Conservation (phyloP, 169 alveolate species). For the Plasmodium knowlesi region DNA sequence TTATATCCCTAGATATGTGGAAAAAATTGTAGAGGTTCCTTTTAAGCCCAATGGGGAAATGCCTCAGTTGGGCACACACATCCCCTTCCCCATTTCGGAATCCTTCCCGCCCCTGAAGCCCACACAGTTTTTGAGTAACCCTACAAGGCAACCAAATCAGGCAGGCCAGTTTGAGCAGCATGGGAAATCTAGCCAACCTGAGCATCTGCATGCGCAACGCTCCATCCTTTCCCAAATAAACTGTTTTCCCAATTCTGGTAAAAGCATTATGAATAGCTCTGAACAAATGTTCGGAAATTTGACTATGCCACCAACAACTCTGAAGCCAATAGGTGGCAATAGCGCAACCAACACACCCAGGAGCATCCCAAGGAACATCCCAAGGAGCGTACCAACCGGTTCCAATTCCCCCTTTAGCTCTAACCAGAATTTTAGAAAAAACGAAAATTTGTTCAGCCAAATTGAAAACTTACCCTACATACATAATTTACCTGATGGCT, state of each 20-base stretch:
- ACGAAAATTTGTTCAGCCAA: slow-evolving; percentile 29
- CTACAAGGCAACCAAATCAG: slow-evolving; percentile 45
- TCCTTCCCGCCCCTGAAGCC: slow-evolving; percentile 76
- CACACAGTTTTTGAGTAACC: slow-evolving; percentile 65
- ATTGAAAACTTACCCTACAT: slow-evolving; percentile 59
- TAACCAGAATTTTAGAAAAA: slow-evolving; percentile 4
- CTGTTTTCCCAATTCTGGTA: slow-evolving; percentile 2
- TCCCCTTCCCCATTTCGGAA: slow-evolving; percentile 71
- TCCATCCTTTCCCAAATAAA: slow-evolving; percentile 65
- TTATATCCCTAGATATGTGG: slow-evolving; percentile 89
- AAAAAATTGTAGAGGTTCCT: slow-evolving; percentile 87
- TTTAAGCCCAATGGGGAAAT: slow-evolving; percentile 85
- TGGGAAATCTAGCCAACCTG: not conserved
- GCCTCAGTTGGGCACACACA: slow-evolving; percentile 60
- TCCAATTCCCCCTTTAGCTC: slow-evolving; percentile 18
- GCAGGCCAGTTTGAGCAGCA: slow-evolving; percentile 9
- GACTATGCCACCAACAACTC: slow-evolving; percentile 24
- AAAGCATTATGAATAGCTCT: not conserved
- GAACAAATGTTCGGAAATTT: not conserved
- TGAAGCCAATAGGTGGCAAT: slow-evolving; percentile 23
- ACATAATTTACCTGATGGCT: slow-evolving; percentile 81
- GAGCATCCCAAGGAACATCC: not conserved
- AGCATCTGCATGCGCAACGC: slow-evolving; percentile 30
- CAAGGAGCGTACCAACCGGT: not conserved
- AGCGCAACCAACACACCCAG: not conserved